These are phyloP conservation scores for Lagenidium giganteum DNA, from an alignment of 352 stramenopile genomes.

Conservation along the genomic window DNA sequence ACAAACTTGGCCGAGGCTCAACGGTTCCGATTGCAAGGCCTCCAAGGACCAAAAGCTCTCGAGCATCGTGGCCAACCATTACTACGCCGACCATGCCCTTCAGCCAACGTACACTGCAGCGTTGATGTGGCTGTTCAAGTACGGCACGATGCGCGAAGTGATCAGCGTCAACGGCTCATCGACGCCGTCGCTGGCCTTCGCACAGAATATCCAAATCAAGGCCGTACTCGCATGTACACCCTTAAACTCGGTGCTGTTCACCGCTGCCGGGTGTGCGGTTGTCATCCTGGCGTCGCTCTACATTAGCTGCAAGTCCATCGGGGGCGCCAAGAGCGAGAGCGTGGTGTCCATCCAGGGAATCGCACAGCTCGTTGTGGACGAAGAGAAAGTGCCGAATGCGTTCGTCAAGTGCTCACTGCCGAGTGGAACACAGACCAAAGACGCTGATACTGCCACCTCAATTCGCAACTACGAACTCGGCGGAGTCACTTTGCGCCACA, in stretches of 20 bases:
- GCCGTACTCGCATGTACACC: constrained; percentile 6
- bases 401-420: too few species aligned
- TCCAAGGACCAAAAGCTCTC: constrained; percentile 28
- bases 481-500: too few species aligned
- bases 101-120: constrained; percentile 44
- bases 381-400: too few species aligned
- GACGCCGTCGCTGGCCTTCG: constrained; percentile 9
- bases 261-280: constrained; percentile 6
- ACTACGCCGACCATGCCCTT: constrained; percentile 33
- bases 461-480: too few species aligned
- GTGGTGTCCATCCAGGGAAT: too few species aligned
- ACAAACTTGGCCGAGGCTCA: constrained; percentile 1
- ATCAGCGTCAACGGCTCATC: neutral
- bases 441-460: too few species aligned
- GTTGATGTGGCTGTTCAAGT: constrained; percentile 54
- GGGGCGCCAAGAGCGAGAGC: too few species aligned
- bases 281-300: constrained; percentile 4
- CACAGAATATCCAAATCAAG: constrained; percentile 5
- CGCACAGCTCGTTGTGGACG: too few species aligned
- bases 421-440: too few species aligned
- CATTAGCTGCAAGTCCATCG: too few species aligned
- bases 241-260: constrained; percentile 5
- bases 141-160: constrained; percentile 15
- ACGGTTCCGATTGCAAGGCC: constrained; percentile 23
- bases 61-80: constrained; percentile 17